These are phyloP conservation scores for Durio zibethinus DNA, from an alignment of 345 rosid genomes.

Conservation along the genomic window DNA sequence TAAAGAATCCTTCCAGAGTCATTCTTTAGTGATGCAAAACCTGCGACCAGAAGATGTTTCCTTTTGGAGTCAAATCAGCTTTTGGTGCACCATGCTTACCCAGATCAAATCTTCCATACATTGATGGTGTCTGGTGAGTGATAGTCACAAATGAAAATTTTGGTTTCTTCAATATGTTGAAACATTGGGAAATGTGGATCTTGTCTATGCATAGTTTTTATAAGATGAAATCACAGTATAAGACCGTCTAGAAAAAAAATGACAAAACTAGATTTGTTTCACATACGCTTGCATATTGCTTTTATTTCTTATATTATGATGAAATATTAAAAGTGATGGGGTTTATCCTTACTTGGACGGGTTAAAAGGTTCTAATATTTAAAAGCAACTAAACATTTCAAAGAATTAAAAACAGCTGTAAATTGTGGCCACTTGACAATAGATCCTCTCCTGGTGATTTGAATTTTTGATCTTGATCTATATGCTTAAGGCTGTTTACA, in stretches of 20 bases:
- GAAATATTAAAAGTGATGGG: background rate
- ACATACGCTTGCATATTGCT: background rate
- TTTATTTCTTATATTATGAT: background rate
- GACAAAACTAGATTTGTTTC: background rate
- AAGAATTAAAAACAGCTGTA: background rate
- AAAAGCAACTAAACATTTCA: background rate
- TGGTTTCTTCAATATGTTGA: background rate
- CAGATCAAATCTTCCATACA: background rate
- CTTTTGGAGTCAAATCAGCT: constrained; percentile 1
- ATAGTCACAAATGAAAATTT: background rate
- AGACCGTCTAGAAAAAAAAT: background rate
- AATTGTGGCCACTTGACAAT: background rate
- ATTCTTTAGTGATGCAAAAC: background rate
- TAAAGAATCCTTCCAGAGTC: background rate
- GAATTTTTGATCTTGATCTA: background rate
- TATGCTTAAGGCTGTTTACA: background rate
- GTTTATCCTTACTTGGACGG: background rate
- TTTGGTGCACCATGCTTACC: background rate
- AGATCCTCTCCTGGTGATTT: background rate
- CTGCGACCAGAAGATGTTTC: background rate
- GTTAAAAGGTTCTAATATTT: background rate
- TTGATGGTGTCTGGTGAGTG: constrained; percentile 10
- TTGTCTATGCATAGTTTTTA: background rate
- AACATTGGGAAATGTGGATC: background rate
- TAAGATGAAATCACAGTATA: background rate